These are phyloP conservation scores for Stephania yunnanensis DNA, from an alignment of 164 flowering plant genomes.

Conservation along the genomic window DNA sequence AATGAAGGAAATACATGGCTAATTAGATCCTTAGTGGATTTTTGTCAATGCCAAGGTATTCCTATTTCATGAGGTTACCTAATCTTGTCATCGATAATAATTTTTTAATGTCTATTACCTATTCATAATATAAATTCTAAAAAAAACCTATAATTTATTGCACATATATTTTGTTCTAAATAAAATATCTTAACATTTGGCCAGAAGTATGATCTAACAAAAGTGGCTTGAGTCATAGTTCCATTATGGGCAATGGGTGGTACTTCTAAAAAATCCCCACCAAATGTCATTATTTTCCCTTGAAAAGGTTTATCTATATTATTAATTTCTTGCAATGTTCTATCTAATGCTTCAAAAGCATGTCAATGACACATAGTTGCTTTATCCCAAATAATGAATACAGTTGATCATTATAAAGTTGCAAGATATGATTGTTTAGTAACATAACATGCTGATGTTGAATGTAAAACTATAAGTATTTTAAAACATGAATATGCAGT, in stretches of 20 bases:
- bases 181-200: too few species aligned
- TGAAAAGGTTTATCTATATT: background rate
- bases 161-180: too few species aligned
- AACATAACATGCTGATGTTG: background rate
- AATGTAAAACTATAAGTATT: background rate
- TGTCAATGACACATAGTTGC: conserved; percentile 4
- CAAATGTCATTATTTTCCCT: background rate
- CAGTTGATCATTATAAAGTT: background rate
- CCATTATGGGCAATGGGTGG: background rate
- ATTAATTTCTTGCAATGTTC: background rate
- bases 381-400: conserved; percentile 11
- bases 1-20: background rate
- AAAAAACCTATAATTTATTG: too few species aligned
- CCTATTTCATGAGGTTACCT: background rate
- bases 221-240: background rate
- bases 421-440: background rate
- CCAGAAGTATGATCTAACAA: background rate
- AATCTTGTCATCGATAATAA: background rate
- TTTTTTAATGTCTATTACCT: background rate
- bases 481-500: conserved; percentile 3
- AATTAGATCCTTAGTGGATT: background rate
- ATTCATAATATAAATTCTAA: too few species aligned
- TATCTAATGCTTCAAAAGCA: conserved; percentile 8
- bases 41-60: background rate
- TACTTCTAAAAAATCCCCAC: background rate